These are phyloP conservation scores for Hemileccinum rubropunctum DNA, from an alignment of 768 basidiomycete species.

Conservation along the genomic window DNA sequence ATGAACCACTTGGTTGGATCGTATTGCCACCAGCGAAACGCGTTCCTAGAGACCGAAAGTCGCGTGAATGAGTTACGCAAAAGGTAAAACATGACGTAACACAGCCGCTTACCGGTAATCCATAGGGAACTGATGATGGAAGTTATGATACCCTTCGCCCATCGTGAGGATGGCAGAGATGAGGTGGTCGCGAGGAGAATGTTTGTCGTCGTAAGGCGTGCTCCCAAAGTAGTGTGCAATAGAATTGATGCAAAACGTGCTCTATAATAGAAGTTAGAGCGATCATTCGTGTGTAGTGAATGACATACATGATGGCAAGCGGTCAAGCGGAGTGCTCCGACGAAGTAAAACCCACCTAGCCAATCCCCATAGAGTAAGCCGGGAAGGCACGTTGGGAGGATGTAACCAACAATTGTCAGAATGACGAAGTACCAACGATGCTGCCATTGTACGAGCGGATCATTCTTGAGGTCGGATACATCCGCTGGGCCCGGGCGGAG, in stretches of 20 bases:
- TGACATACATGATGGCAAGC: slow-evolving; percentile 77
- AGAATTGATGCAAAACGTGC: slow-evolving; percentile 88
- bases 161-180: slow-evolving; percentile 81
- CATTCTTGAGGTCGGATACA: slow-evolving; percentile 66
- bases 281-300: neutral
- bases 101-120: slow-evolving; percentile 37
- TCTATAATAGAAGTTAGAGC: slow-evolving; percentile 37
- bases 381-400: slow-evolving; percentile 66
- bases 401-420: slow-evolving; percentile 62
- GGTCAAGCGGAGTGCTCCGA: slow-evolving; percentile 66
- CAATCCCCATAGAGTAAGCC: slow-evolving; percentile 74
- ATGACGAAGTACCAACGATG: slow-evolving; percentile 71
- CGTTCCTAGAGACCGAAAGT: slow-evolving; percentile 46
- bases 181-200: slow-evolving; percentile 75
- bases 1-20: slow-evolving; percentile 85
- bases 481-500: slow-evolving; percentile 71
- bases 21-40: slow-evolving; percentile 69
- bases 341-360: slow-evolving; percentile 74
- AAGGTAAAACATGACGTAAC: neutral
- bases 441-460: slow-evolving; percentile 73
- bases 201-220: slow-evolving; percentile 77
- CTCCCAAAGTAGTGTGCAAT: slow-evolving; percentile 83
- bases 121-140: slow-evolving; percentile 90
- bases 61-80: slow-evolving; percentile 6
- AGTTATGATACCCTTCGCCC: slow-evolving; percentile 67